These are phyloP conservation scores for Sporothrix brasiliensis DNA, from an alignment of 2,329 filamentous ascomycete species.

Conservation along the genomic window DNA sequence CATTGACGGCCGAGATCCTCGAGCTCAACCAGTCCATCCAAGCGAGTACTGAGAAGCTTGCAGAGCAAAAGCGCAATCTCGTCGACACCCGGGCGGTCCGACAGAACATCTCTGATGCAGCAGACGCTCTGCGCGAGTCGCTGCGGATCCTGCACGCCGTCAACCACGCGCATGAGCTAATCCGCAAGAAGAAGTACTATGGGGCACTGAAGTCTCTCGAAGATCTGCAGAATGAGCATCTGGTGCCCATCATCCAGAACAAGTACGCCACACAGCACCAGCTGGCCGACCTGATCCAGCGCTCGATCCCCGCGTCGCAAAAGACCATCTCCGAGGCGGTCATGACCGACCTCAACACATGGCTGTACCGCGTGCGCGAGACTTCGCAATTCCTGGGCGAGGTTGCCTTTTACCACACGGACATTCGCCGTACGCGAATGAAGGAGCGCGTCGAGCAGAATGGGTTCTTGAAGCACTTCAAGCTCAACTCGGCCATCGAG, in stretches of 20 bases:
- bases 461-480: constrained; percentile 77
- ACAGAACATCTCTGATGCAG: constrained; percentile 94
- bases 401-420: constrained; percentile 94
- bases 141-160: constrained; percentile 89
- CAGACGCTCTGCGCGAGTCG: constrained; percentile 84
- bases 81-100: constrained; percentile 90
- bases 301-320: constrained; percentile 89
- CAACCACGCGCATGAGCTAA: constrained; percentile 89
- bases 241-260: constrained; percentile 70
- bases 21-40: constrained; percentile 94
- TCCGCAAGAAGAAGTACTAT: constrained; percentile 93
- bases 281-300: constrained; percentile 92
- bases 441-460: constrained; percentile 79
- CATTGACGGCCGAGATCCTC: constrained; percentile 86
- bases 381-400: constrained; percentile 95
- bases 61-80: constrained; percentile 89
- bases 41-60: constrained; percentile 88
- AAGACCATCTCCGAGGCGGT: constrained; percentile 94
- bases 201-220: constrained; percentile 90
- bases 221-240: constrained; percentile 92
- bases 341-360: constrained; percentile 95
- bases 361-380: constrained; percentile 92
- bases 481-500: constrained; percentile 93
- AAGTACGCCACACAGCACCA: constrained; percentile 94
- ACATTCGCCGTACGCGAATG: constrained; percentile 79